These are phyloP conservation scores for Neospora caninum DNA, from an alignment of 169 alveolate genomes.

Conservation along the genomic window DNA sequence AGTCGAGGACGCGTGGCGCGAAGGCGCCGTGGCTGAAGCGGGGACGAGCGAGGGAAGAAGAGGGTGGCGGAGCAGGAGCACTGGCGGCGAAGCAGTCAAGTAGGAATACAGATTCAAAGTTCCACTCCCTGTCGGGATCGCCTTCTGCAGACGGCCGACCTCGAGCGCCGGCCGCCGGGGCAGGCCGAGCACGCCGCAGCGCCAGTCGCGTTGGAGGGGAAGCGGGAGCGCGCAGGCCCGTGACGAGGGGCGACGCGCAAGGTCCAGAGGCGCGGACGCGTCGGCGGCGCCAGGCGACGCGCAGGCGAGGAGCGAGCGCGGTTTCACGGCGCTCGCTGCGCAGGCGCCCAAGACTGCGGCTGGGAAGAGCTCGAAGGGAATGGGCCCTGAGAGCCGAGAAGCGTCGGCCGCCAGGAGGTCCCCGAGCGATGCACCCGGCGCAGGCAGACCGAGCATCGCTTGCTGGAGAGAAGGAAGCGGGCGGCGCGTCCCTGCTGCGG, in stretches of 20 bases:
- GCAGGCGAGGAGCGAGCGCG: background rate
- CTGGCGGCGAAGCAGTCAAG: constrained; percentile 38
- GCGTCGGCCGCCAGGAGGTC: background rate
- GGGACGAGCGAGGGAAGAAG: background rate
- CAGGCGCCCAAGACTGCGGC: background rate
- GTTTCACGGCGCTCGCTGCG: background rate
- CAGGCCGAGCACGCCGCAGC: constrained; percentile 60
- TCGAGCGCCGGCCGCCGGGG: constrained; percentile 62
- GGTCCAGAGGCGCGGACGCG: background rate
- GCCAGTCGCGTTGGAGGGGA: constrained; percentile 69
- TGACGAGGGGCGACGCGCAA: background rate
- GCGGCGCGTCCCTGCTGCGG: background rate
- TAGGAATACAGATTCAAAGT: constrained; percentile 14
- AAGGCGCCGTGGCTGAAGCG: background rate
- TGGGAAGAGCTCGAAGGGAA: constrained; percentile 16
- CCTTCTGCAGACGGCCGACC: constrained; percentile 56
- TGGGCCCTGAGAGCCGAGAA: constrained; percentile 12
- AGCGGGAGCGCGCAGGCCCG: constrained; percentile 18
- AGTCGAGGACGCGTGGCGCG: background rate
- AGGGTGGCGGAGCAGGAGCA: constrained; percentile 1
- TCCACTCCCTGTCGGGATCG: background rate
- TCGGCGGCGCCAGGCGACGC: background rate
- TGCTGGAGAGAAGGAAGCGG: constrained; percentile 39
- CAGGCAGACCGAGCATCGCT: constrained; percentile 13
- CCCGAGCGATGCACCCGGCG: background rate